phyloP scores from a whole-genome alignment of 2,329 filamentous ascomycete genomes.

The Drechmeria coniospora region DNA sequence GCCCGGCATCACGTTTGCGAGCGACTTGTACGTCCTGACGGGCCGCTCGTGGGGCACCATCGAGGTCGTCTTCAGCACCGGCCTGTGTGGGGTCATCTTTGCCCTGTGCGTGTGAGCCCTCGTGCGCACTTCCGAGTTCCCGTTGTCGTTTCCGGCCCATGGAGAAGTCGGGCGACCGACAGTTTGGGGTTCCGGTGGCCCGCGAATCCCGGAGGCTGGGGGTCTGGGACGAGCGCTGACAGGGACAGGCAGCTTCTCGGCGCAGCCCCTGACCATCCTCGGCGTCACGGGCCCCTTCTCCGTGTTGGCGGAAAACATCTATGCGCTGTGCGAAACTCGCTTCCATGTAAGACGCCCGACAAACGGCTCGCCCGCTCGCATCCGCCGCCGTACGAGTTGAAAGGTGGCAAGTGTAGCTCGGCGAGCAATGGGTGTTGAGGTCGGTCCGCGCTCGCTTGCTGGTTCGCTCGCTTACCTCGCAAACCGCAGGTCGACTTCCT shows the following conservation, averaged over 20 bases:
- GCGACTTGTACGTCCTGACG: constrained; percentile 46
- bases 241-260: constrained; percentile 26
- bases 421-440: no score
- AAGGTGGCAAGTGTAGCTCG: no score
- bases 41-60: constrained; percentile 50
- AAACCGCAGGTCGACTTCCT: constrained; percentile 38
- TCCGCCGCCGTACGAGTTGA: no score
- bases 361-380: no score
- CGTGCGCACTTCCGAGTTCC: no score
- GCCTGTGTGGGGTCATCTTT: constrained; percentile 47
- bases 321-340: constrained; percentile 35
- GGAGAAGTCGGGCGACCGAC: no score
- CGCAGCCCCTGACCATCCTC: constrained; percentile 49
- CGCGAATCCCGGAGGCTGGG: no score
- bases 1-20: constrained; percentile 52
- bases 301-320: constrained; percentile 52
- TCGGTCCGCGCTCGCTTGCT: no score
- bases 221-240: no score
- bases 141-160: no score
- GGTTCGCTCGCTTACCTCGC: no score
- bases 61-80: constrained; percentile 51
- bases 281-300: constrained; percentile 53
- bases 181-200: no score
- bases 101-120: constrained; percentile 36
- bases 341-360: constrained; percentile 38